Evolutionary conservation across 176 grass and related monocot genomes (phyloP).

Genomic region (Oryza nivara): DNA sequence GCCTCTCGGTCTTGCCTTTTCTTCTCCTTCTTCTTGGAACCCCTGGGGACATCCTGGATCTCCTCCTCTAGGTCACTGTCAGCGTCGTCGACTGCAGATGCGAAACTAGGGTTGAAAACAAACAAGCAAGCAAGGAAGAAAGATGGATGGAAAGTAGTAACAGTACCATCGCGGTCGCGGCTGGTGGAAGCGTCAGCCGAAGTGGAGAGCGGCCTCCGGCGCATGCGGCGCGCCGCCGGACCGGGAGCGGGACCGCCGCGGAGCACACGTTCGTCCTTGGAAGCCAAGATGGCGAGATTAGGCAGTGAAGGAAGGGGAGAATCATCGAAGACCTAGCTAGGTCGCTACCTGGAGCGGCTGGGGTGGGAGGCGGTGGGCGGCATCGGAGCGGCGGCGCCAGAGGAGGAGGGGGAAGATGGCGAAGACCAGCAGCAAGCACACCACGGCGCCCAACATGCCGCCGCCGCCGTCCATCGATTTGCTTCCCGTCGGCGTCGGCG

Average conservation of each 20-base stretch:
- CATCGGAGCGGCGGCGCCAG: constrained; percentile 71
- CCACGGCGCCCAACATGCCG: constrained; percentile 58
- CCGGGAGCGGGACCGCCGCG: constrained; percentile 44
- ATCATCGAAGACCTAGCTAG: neutral
- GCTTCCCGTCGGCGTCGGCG: too few relatives aligned
- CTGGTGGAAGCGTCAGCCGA: constrained; percentile 68
- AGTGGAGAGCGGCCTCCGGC: constrained; percentile 56
- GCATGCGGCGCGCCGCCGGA: constrained; percentile 67
- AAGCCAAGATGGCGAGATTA: neutral
- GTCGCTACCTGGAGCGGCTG: constrained; percentile 51
- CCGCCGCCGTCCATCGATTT: constrained; percentile 39
- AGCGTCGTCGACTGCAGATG: constrained; percentile 30
- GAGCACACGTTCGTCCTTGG: constrained; percentile 72
- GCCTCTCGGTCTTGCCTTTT: constrained; percentile 79
- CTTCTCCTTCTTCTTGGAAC: constrained; percentile 91
- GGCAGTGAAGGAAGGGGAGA: neutral
- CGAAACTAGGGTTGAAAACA: neutral
- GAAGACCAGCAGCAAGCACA: constrained; percentile 63
- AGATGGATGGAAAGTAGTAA: neutral
- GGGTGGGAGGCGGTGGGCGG: constrained; percentile 49
- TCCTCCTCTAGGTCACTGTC: constrained; percentile 73
- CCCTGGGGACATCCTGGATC: constrained; percentile 48
- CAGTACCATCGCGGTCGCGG: constrained; percentile 38
- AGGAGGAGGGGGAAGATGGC: constrained; percentile 72
- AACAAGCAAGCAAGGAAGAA: neutral